A percentile compares a stretch with the other conserved stretches of the same genome.
These are phyloP conservation scores for Botrytis deweyae DNA, from an alignment of 2,329 filamentous ascomycete genomes.

Conservation along the genomic window DNA sequence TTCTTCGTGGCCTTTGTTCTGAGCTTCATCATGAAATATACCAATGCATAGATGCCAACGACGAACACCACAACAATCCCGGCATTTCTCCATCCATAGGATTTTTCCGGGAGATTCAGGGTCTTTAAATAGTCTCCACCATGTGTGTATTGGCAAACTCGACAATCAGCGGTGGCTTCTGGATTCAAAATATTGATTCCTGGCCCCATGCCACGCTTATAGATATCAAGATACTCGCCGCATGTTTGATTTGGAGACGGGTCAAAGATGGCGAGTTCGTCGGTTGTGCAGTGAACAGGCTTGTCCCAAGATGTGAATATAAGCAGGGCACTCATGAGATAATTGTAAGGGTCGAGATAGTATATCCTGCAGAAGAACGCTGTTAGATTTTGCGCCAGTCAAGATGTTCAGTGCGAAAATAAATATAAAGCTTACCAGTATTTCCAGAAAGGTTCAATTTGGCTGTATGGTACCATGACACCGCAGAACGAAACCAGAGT, in stretches of 20 bases:
- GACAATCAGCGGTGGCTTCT: constrained; percentile 53
- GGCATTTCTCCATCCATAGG: constrained; percentile 65
- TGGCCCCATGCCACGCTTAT: constrained; percentile 48
- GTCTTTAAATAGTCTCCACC: constrained; percentile 60
- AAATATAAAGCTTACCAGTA: constrained; percentile 28
- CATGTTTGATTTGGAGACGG: constrained; percentile 53
- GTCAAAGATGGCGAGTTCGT: constrained; percentile 49
- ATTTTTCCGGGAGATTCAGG: constrained; percentile 60
- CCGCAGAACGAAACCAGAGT: constrained; percentile 70
- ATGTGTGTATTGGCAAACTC: constrained; percentile 59
- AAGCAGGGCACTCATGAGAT: constrained; percentile 56
- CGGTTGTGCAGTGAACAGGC: constrained; percentile 47
- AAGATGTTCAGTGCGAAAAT: background rate
- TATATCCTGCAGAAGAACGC: constrained; percentile 41
- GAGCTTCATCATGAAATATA: constrained; percentile 51
- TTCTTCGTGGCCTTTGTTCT: constrained; percentile 49
- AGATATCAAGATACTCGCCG: constrained; percentile 54
- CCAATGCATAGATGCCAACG: constrained; percentile 44
- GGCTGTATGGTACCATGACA: constrained; percentile 69
- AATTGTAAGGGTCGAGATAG: constrained; percentile 60
- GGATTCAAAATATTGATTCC: constrained; percentile 58
- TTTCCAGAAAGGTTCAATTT: constrained; percentile 65
- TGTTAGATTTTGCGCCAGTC: background rate
- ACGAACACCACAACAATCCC: constrained; percentile 49
- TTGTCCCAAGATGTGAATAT: constrained; percentile 51